phyloP scores from a whole-genome alignment of 2,329 filamentous ascomycete species.

The Rasamsonia emersonii region DNA sequence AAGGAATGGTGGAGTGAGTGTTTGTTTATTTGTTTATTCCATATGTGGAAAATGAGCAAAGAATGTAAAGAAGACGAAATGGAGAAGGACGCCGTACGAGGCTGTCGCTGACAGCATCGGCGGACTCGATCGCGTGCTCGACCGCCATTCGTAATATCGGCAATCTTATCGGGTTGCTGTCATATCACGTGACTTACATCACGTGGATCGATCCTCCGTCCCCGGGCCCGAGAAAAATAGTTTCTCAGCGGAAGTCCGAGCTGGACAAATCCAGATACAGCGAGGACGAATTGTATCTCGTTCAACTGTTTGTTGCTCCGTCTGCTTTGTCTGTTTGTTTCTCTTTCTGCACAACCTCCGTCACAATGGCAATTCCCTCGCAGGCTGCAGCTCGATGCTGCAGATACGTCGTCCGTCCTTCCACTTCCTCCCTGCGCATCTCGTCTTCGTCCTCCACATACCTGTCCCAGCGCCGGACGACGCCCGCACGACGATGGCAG shows the following conservation, averaged over 20 bases:
- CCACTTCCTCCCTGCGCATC: constrained; percentile 31
- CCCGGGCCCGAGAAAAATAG: constrained; percentile 10
- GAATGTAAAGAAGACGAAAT: too few species aligned
- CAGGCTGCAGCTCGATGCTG: constrained; percentile 35
- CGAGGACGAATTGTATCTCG: background rate
- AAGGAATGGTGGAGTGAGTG: background rate
- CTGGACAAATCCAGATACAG: constrained; percentile 5
- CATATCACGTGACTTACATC: constrained; percentile 19
- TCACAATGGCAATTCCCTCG: constrained; percentile 32
- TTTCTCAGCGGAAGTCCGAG: constrained; percentile 7
- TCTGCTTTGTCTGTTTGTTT: constrained; percentile 8
- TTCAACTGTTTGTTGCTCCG: constrained; percentile 6
- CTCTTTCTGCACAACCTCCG: constrained; percentile 3
- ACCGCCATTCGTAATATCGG: too few species aligned
- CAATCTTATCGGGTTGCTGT: too few species aligned
- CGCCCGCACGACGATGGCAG: constrained; percentile 66
- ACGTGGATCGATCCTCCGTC: constrained; percentile 6
- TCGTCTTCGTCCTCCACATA: constrained; percentile 26
- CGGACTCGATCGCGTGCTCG: too few species aligned
- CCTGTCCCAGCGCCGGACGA: constrained; percentile 26
- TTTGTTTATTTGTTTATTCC: too few species aligned
- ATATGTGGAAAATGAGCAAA: too few species aligned
- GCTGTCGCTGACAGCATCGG: too few species aligned
- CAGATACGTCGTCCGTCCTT: constrained; percentile 33
- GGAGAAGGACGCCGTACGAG: too few species aligned